These are phyloP conservation scores for Peronospora destructor DNA, from an alignment of 352 stramenopile species.

Conservation along the genomic window DNA sequence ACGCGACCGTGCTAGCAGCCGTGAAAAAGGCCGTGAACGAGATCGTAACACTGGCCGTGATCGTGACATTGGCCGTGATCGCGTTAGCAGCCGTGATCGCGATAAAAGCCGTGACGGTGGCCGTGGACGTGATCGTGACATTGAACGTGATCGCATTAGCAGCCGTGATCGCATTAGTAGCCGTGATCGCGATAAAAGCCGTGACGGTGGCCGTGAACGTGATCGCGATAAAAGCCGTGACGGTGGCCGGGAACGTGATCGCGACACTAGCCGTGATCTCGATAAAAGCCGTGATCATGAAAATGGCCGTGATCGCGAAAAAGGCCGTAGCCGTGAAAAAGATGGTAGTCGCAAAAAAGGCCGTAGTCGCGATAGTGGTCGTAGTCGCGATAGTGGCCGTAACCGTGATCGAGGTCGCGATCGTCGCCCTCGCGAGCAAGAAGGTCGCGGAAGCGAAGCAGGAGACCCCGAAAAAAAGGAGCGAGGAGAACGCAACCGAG, in stretches of 20 bases:
- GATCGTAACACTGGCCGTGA: conserved; percentile 11
- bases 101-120: conserved; percentile 4
- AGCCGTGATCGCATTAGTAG: conserved; percentile 7
- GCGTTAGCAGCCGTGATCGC: conserved; percentile 14
- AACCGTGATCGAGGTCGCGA: conserved; percentile 31
- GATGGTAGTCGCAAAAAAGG: conserved; percentile 19
- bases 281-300: conserved; percentile 1
- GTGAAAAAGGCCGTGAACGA: conserved; percentile 9
- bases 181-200: conserved; percentile 1
- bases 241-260: too few species aligned
- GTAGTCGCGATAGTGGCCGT: conserved; percentile 23
- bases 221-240: conserved; percentile 16
- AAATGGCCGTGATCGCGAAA: conserved; percentile 3
- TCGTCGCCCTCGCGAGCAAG: conserved; percentile 27
- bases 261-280: conserved; percentile 2
- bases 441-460: conserved; percentile 19
- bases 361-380: conserved; percentile 10
- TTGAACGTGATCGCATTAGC: conserved; percentile 13
- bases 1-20: conserved; percentile 7
- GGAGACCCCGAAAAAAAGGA: conserved; percentile 26
- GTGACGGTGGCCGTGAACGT: conserved; percentile 6
- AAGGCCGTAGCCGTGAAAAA: conserved; percentile 12
- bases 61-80: conserved; percentile 4
- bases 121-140: not conserved
- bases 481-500: conserved; percentile 23